A percentile compares a stretch with the other conserved stretches of the same genome.
Evolutionary conservation across 2,329 filamentous ascomycete species (phyloP).

Genomic region (Neonectria punicea): DNA sequence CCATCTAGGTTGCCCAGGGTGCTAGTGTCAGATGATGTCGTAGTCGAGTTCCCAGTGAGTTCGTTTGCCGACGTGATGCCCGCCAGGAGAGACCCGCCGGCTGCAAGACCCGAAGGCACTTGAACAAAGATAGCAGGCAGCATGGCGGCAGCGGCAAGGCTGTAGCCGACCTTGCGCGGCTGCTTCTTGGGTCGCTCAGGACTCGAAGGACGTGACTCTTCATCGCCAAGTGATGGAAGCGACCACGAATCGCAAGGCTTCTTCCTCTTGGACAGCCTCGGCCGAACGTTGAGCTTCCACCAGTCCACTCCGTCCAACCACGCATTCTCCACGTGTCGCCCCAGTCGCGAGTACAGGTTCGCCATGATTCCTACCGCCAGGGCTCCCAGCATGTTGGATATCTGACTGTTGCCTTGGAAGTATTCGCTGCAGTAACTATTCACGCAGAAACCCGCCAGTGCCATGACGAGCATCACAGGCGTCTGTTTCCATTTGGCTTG

Average conservation of each 20-base stretch:
- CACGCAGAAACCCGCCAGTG: constrained; percentile 77
- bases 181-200: constrained; percentile 41
- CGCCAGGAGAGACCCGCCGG: constrained; percentile 66
- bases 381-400: constrained; percentile 81
- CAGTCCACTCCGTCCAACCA: constrained; percentile 59
- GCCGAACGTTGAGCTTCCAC: constrained; percentile 60
- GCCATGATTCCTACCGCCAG: constrained; percentile 80
- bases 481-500: constrained; percentile 84
- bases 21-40: constrained; percentile 37
- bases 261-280: constrained; percentile 47
- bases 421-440: constrained; percentile 77
- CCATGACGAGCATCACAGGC: constrained; percentile 79
- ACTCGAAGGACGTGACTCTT: constrained; percentile 45
- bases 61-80: constrained; percentile 67
- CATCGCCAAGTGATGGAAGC: constrained; percentile 44
- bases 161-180: constrained; percentile 70
- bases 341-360: constrained; percentile 80
- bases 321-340: constrained; percentile 66
- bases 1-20: constrained; percentile 50
- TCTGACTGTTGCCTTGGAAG: constrained; percentile 76
- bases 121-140: constrained; percentile 86
- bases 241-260: constrained; percentile 46
- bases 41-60: constrained; percentile 58
- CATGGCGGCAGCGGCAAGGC: constrained; percentile 85
- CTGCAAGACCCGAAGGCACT: constrained; percentile 71